phyloP scores from a whole-genome alignment of 2,329 filamentous ascomycete genomes.

The Neopestalotiopsis clavispora region DNA sequence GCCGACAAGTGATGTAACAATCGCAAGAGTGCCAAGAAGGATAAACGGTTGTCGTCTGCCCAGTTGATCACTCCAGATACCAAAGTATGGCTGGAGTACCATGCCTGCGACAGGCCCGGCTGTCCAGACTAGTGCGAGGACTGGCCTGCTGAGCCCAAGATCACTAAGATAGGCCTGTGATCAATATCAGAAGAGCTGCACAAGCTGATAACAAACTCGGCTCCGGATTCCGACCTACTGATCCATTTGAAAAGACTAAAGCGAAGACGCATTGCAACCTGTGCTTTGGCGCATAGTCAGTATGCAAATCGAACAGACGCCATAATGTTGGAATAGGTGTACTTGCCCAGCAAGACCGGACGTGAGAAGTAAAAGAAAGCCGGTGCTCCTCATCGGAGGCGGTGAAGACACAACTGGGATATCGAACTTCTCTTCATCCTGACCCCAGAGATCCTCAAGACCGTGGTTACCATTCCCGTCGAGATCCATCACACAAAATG shows the following conservation, averaged over 20 bases:
- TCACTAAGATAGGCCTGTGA: not conserved
- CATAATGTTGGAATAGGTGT: not conserved
- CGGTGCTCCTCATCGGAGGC: not conserved
- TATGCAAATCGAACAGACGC: not conserved
- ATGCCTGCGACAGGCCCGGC: not conserved
- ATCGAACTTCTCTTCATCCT: not conserved
- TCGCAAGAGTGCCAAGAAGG: not conserved
- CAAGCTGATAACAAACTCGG: not conserved
- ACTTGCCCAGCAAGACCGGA: not conserved
- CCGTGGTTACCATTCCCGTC: not conserved
- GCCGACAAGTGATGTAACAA: not conserved
- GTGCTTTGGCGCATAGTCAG: not conserved
- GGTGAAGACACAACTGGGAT: not conserved
- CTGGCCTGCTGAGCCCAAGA: not conserved
- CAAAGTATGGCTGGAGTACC: not conserved
- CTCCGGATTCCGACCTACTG: not conserved
- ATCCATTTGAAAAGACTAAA: constrained; percentile 5
- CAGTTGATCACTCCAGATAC: not conserved
- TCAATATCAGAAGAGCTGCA: not conserved
- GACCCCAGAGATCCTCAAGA: not conserved
- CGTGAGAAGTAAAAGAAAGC: not conserved
- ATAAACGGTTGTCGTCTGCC: not conserved
- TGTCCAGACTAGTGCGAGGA: not conserved
- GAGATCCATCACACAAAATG: not conserved
- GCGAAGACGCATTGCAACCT: constrained; percentile 3